A percentile compares a stretch with the other conserved stretches of the same genome.
Evolutionary conservation across 2,329 filamentous ascomycete species (phyloP).

Genomic region (Trichoderma koningii): DNA sequence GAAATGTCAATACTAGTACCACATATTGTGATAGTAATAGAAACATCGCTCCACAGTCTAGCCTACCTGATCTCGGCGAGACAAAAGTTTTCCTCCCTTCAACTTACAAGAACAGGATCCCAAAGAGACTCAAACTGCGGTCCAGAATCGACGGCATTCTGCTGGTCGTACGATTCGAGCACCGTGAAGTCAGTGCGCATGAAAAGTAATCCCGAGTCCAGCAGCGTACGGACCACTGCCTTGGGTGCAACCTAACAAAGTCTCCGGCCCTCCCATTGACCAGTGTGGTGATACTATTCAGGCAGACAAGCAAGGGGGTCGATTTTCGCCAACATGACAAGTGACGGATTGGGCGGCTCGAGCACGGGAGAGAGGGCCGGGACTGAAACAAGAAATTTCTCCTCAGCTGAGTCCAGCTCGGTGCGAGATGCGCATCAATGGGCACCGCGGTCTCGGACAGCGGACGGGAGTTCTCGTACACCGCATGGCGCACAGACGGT

Average conservation of each 20-base stretch:
- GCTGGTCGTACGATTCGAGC: not conserved
- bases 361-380: not conserved
- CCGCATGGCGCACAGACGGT: slow-evolving; percentile 20
- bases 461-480: not conserved
- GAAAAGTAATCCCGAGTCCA: not conserved
- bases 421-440: not conserved
- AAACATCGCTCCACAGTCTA: not conserved
- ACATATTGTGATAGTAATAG: not conserved
- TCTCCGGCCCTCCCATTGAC: not conserved
- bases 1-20: no score
- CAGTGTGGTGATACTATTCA: not conserved
- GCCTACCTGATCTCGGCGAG: not conserved
- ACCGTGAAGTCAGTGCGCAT: not conserved
- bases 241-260: not conserved
- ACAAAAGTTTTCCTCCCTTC: not conserved
- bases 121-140: not conserved
- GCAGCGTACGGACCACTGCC: not conserved
- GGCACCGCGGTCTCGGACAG: not conserved
- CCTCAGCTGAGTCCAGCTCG: slow-evolving; percentile 3
- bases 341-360: not conserved
- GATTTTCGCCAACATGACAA: not conserved
- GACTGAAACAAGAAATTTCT: not conserved
- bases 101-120: not conserved
- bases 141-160: not conserved
- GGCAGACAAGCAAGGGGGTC: not conserved